Base-by-base conservation (phyloP, 495 filamentous ascomycete species). In the Penicillium salamii region DNA sequence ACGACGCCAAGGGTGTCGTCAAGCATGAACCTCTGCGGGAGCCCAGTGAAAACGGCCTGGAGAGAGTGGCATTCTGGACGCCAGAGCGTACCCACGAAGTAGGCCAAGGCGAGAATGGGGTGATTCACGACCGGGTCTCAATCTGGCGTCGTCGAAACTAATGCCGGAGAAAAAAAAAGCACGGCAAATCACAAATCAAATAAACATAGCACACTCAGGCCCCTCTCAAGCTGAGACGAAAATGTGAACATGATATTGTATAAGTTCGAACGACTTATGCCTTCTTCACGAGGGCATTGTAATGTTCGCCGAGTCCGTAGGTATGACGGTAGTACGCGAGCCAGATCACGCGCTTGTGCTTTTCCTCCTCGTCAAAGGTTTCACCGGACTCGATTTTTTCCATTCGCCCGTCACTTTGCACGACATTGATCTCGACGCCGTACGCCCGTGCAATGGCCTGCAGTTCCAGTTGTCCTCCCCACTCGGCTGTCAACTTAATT, bases 231-330 rank as follows among this genome's bases (percentile, higher is more conserved):
- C 28, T 17, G 15, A 46, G 42, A 7, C 24, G 18, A 38, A 9
- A 46, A 52, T 26, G 23, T 8, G 23, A 26, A 26, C 23, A 46
- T 39, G 43, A 40, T 13, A 26, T 52, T 26, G 24, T 39, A 20
- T 39, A 18, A 42, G 12, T 18, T 34, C 19, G 23, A 28, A 18
- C 43, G 34, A 7, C 26, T 55, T 54, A 64, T 4, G 51, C 38
- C 23, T 58, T 46, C 50, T 66, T 68, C 29, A 58, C 52, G 24
- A 98, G 70, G 18, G 91, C 95, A 62, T 97, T 98, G 70, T 97
- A 98, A 71, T 98, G 93, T 76, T 97, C 92, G 11, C 93, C 93
- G 14, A 97, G 72, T 2, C 91, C 91, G 72, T 90, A 97, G 43
- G 84, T 84, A 71, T 97, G 91, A 52, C 87, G 76, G 69, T 97